A percentile compares a stretch with the other conserved stretches of the same genome.
Evolutionary conservation across 169 alveolate species (phyloP).

Genomic region (Plasmodium relictum): DNA sequence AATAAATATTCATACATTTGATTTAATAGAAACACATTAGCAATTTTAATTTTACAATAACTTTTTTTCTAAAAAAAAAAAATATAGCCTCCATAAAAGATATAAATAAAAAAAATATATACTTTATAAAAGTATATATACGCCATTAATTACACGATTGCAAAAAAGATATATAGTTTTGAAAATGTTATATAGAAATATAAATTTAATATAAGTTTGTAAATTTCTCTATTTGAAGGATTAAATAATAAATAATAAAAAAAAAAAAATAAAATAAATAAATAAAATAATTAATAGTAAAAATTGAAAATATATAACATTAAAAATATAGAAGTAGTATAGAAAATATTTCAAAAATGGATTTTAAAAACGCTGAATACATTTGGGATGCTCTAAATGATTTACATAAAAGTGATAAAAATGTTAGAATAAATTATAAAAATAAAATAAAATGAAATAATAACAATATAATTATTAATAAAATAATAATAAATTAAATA

Average conservation of each 20-base stretch:
- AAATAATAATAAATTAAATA: slow-evolving; percentile 2
- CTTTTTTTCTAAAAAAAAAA: too few species aligned
- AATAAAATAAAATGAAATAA: background rate
- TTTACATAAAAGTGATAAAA: slow-evolving; percentile 13
- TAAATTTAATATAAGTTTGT: background rate
- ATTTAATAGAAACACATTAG: too few species aligned
- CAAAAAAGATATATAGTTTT: too few species aligned
- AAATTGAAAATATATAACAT: background rate
- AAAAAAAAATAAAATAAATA: slow-evolving; percentile 7
- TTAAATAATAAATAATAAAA: background rate
- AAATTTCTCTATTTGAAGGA: too few species aligned
- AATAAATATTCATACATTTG: too few species aligned
- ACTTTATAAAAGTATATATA: too few species aligned
- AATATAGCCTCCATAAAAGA: too few species aligned
- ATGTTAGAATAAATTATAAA: slow-evolving; percentile 1
- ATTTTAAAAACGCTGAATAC: slow-evolving; percentile 48
- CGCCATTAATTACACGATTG: too few species aligned
- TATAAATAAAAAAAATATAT: too few species aligned
- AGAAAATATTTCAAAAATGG: slow-evolving; percentile 28
- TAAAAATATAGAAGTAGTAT: background rate
- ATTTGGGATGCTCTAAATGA: slow-evolving; percentile 68
- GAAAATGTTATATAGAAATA: background rate
- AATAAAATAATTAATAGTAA: background rate
- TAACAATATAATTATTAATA: background rate
- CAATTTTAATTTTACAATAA: too few species aligned